A percentile compares a stretch with the other conserved stretches of the same genome.
Conservation (phyloP, 2,329 filamentous ascomycete genomes). For the Apiospora kogelbergensis region DNA sequence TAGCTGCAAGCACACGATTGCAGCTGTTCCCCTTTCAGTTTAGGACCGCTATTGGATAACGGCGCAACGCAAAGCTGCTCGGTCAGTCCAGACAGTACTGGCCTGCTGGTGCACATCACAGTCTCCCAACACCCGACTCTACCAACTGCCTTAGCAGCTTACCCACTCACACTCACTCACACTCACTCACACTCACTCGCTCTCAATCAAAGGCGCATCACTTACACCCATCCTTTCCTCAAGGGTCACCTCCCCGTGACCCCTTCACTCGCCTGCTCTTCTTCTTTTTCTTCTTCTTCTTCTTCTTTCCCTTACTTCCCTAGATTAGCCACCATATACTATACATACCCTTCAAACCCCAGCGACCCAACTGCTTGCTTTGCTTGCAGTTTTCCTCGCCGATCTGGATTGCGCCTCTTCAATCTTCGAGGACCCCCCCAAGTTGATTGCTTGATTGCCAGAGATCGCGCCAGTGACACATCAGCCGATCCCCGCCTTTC, state of each 20-base stretch:
- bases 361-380: neutral
- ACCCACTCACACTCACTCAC: conserved; percentile 6
- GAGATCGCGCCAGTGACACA: conserved; percentile 11
- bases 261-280: neutral
- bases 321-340: neutral
- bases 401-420: neutral
- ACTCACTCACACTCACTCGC: neutral
- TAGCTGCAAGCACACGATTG: conserved; percentile 4
- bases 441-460: conserved; percentile 9
- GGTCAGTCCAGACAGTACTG: conserved; percentile 5
- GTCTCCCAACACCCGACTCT: neutral
- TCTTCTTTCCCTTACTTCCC: neutral
- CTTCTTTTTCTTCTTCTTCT: neutral
- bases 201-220: conserved; percentile 2
- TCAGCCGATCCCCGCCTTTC: conserved; percentile 12
- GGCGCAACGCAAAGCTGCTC: neutral
- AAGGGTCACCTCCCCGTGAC: conserved; percentile 1
- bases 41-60: neutral
- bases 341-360: neutral
- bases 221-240: neutral
- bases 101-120: conserved; percentile 6
- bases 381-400: neutral
- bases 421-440: neutral
- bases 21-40: neutral
- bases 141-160: conserved; percentile 2